Conservation (phyloP, 1,284 basidiomycete species). For the Fomes fomentarius region DNA sequence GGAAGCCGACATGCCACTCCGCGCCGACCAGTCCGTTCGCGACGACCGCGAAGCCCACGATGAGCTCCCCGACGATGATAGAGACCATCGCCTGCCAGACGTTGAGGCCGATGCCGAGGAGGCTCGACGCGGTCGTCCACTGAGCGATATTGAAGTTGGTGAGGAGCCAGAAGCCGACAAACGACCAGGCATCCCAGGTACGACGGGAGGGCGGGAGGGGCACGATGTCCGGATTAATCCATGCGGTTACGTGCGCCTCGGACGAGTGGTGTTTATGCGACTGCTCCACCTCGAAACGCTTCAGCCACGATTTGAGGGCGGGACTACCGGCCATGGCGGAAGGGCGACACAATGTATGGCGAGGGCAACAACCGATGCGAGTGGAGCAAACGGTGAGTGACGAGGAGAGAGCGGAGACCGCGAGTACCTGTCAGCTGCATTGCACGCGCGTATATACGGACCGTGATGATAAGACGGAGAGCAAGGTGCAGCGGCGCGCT, state of each 20-base stretch:
- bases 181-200: conserved; percentile 27
- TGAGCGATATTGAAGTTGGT: conserved; percentile 27
- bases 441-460: no score
- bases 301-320: conserved; percentile 3
- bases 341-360: background rate
- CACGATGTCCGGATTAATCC: conserved; percentile 28
- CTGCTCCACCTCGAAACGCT: conserved; percentile 21
- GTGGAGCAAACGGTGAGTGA: no score
- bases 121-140: conserved; percentile 26
- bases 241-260: conserved; percentile 17
- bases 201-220: conserved; percentile 26
- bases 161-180: conserved; percentile 28
- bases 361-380: no score
- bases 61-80: conserved; percentile 23
- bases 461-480: no score
- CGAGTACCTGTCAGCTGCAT: no score
- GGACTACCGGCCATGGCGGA: no score
- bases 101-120: conserved; percentile 24
- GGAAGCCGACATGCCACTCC: conserved; percentile 28
- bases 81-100: conserved; percentile 28
- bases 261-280: conserved; percentile 13
- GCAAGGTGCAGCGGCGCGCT: no score
- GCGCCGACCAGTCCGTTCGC: conserved; percentile 24
- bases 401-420: no score
- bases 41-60: conserved; percentile 19